Conservation (phyloP, 164 flowering plant species). For the Vitis rupestris region DNA sequence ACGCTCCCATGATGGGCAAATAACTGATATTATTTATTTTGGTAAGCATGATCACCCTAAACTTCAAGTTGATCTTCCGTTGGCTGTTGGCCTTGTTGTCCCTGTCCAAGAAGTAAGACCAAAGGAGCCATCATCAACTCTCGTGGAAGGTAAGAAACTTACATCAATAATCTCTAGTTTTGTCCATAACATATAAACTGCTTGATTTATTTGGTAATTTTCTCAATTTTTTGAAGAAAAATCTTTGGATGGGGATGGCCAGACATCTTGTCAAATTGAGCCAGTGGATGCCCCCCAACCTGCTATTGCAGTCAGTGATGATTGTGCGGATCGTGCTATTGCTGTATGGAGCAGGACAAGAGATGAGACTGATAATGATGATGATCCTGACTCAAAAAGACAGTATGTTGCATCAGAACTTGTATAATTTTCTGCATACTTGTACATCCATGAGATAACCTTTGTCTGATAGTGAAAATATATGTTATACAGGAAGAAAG, state of each 20-base stretch:
- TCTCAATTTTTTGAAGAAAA: constrained; percentile 28
- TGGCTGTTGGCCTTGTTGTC: constrained; percentile 25
- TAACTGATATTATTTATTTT: constrained; percentile 54
- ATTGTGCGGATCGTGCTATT: constrained; percentile 20
- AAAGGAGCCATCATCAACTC: constrained; percentile 16
- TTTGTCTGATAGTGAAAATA: not conserved
- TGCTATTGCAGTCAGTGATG: constrained; percentile 25
- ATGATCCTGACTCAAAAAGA: constrained; percentile 42
- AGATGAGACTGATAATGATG: constrained; percentile 40
- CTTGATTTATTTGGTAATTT: constrained; percentile 13
- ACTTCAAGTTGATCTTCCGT: constrained; percentile 38
- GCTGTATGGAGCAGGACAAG: constrained; percentile 20
- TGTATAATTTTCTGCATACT: not conserved
- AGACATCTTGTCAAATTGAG: constrained; percentile 23
- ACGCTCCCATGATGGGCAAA: constrained; percentile 55
- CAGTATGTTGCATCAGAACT: constrained; percentile 30
- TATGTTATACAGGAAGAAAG: constrained; percentile 43
- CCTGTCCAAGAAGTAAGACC: constrained; percentile 29
- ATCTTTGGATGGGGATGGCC: constrained; percentile 21
- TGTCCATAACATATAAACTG: not conserved
- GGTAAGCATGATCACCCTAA: constrained; percentile 75
- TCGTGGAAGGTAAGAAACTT: constrained; percentile 36
- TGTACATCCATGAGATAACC: not conserved
- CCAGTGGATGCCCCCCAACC: constrained; percentile 19
- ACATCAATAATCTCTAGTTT: not conserved